Base-by-base conservation (phyloP, 352 stramenopile genomes). In the Phytopythium ostracodes region DNA sequence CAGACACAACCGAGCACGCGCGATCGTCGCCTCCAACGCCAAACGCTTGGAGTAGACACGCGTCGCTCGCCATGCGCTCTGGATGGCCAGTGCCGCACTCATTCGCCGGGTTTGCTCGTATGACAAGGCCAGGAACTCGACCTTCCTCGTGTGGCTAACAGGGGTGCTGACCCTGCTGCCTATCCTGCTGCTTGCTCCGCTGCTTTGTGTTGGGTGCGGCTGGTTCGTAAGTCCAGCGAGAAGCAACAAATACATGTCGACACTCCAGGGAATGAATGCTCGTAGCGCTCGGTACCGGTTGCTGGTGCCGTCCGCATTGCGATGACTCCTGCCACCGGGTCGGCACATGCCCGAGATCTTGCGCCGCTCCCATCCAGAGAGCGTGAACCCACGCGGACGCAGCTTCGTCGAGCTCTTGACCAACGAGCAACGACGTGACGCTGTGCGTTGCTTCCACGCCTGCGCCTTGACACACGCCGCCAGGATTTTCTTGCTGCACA, bases 191-290 rank as follows among this genome's bases (percentile, higher is more conserved):
- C 25, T 33, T 15, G 47, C 15, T 22, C 3, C 38, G 15, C 47
- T 25, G 25, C 2, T 17, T 8, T 36, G 15, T 1, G 25, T 10
- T 7, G 20, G 17, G 2, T 47, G 42, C 47, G 47, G 27, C 27
- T 54, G 47, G 35, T 46, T 57, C 2, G 36, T 38, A n/a, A 85
- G 68, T 49, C 67, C 71, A 6, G 75, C 55, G 56, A 85, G 73
- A 38, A 92, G 72, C 43, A 87, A 79, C 63, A 89, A 42, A 42
- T 90, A 87, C 82, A 92, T 92, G 55, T 90, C 82, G 57, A 92
- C 81, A 14, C 79, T 92, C 77, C 77, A 90, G 2, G 80, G 80
- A 29, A 92, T 71, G 27, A 92, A 84, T 43, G 87, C 82, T 25
- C 64, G 73, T 69, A 92, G 86, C 40, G 73, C 76, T 8, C 47